These are phyloP conservation scores for Fraxinus baroniana DNA, from an alignment of 305 asterid genomes.

Conservation along the genomic window DNA sequence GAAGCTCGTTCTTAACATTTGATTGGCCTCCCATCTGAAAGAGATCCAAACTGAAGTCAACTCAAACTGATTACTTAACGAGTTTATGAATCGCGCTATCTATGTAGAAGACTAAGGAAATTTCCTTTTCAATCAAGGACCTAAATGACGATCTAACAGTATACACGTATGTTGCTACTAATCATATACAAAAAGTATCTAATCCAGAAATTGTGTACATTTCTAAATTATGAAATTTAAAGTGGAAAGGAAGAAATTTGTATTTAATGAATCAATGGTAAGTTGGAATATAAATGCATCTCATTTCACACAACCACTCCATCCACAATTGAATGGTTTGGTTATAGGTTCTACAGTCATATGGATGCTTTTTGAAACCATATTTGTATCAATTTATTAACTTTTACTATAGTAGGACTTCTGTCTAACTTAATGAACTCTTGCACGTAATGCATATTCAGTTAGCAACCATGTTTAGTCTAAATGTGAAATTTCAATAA, in stretches of 20 bases:
- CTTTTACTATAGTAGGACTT: neutral
- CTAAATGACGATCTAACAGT: neutral
- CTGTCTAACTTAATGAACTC: neutral
- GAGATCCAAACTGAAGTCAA: slow-evolving; percentile 18
- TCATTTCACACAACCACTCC: neutral
- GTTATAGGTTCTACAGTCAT: neutral
- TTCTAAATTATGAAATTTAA: neutral
- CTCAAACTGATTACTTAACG: neutral
- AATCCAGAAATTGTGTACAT: neutral
- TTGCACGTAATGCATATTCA: neutral
- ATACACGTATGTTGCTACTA: neutral
- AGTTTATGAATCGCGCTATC: neutral
- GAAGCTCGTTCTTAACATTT: slow-evolving; percentile 64
- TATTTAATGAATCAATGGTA: neutral
- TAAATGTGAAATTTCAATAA: neutral
- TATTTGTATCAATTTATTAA: neutral
- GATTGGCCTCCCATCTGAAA: slow-evolving; percentile 96
- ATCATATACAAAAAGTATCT: neutral
- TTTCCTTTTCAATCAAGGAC: neutral
- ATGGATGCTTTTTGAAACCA: neutral
- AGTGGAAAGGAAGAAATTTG: neutral
- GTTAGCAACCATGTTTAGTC: neutral
- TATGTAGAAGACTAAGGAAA: neutral
- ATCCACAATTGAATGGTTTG: neutral
- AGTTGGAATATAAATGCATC: neutral